Percentiles rank a stretch among this genome's conserved stretches.
These are phyloP conservation scores for Rhodosporidiobolus sp. DNA, from an alignment of 768 basidiomycete genomes.

Conservation along the genomic window DNA sequence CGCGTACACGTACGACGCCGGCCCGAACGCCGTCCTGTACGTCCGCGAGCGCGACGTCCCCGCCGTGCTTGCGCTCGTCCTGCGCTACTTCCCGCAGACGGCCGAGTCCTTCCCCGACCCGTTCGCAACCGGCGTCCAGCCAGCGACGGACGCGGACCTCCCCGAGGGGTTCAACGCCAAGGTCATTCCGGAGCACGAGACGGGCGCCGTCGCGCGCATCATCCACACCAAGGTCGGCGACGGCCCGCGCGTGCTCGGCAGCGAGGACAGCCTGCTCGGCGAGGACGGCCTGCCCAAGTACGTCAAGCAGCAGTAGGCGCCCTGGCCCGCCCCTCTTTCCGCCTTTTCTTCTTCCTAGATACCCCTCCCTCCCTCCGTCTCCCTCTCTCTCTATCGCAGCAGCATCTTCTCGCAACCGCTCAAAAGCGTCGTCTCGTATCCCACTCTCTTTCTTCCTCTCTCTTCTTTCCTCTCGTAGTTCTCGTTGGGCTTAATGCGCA, in stretches of 20 bases:
- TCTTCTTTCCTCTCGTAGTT: too few relatives aligned
- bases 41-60: constrained; percentile 70
- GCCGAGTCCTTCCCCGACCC: constrained; percentile 65
- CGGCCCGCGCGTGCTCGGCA: constrained; percentile 67
- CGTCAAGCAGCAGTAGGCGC: neutral
- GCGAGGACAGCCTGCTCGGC: constrained; percentile 61
- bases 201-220: constrained; percentile 77
- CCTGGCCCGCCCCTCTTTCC: too few relatives aligned
- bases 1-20: constrained; percentile 98
- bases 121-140: constrained; percentile 48
- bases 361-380: too few relatives aligned
- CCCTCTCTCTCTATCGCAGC: too few relatives aligned
- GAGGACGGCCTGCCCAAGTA: constrained; percentile 65
- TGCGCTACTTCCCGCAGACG: constrained; percentile 74
- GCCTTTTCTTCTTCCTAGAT: too few relatives aligned
- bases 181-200: constrained; percentile 47
- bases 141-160: constrained; percentile 50
- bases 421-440: too few relatives aligned
- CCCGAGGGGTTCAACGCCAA: constrained; percentile 43
- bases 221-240: constrained; percentile 93
- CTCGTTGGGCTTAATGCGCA: too few relatives aligned
- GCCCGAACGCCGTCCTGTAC: constrained; percentile 98
- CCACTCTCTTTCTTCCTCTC: too few relatives aligned
- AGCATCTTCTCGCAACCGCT: too few relatives aligned
- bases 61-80: constrained; percentile 71